Percentiles rank a stretch among this genome's conserved stretches.
phyloP scores from a whole-genome alignment of 306 rosid genomes.

The Sophora flavescens region DNA sequence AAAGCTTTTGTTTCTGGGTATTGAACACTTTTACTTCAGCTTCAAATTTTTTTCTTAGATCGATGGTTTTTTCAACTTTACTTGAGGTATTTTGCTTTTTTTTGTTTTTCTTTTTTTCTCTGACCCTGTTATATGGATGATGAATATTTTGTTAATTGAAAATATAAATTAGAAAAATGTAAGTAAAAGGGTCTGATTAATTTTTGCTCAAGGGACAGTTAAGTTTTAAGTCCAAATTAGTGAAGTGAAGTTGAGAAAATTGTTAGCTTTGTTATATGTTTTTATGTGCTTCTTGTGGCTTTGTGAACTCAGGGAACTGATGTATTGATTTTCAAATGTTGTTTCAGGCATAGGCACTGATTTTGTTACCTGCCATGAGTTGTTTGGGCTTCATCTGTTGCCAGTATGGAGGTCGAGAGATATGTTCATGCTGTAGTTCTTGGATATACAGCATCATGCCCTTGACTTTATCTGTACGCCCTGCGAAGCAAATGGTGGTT shows the following conservation, averaged over 20 bases:
- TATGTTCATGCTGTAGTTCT: slow-evolving; percentile 54
- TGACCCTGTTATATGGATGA: slow-evolving; percentile 3
- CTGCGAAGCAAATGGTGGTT: slow-evolving; percentile 54
- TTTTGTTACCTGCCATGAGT: slow-evolving; percentile 54
- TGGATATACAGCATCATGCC: slow-evolving; percentile 51
- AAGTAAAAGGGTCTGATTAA: slow-evolving; percentile 7
- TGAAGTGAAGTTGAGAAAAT: slow-evolving; percentile 11
- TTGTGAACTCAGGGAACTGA: slow-evolving; percentile 41
- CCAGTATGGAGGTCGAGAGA: slow-evolving; percentile 63
- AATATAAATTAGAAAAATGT: slow-evolving; percentile 35
- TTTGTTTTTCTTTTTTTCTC: not conserved
- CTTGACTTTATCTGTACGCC: slow-evolving; percentile 46
- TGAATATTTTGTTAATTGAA: slow-evolving; percentile 35
- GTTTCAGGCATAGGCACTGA: slow-evolving; percentile 60
- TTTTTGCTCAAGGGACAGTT: slow-evolving; percentile 11
- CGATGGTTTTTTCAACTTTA: slow-evolving; percentile 42
- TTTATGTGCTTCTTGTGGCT: slow-evolving; percentile 33
- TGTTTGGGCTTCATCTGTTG: slow-evolving; percentile 52
- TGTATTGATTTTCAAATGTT: slow-evolving; percentile 37
- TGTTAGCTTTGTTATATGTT: slow-evolving; percentile 31
- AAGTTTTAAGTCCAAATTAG: slow-evolving; percentile 1
- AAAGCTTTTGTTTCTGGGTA: slow-evolving; percentile 35
- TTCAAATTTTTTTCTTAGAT: slow-evolving; percentile 38
- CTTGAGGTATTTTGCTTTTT: slow-evolving; percentile 39
- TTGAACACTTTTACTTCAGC: slow-evolving; percentile 41